phyloP scores from a whole-genome alignment of 78 protist genomes.

The Dictyostelium firmibasis region DNA sequence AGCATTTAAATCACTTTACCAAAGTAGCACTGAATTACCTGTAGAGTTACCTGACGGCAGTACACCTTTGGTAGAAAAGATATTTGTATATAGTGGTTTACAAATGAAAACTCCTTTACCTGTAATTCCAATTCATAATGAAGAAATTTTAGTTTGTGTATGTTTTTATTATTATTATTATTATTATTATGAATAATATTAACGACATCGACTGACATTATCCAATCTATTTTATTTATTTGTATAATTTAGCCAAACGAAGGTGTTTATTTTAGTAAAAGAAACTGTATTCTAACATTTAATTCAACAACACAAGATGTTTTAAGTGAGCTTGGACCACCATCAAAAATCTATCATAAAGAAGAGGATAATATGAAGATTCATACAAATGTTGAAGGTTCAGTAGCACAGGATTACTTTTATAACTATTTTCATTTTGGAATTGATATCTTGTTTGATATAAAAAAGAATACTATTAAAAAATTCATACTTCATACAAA shows the following conservation, averaged over 20 bases:
- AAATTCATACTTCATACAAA: constrained; percentile 93
- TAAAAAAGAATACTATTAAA: constrained; percentile 81
- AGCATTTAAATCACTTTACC: constrained; percentile 59
- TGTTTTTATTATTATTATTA: background rate
- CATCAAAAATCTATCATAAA: constrained; percentile 76
- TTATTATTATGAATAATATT: background rate
- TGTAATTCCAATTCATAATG: constrained; percentile 15
- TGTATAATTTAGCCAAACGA: background rate
- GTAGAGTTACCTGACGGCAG: constrained; percentile 88
- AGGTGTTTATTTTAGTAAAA: constrained; percentile 68
- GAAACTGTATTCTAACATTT: constrained; percentile 63
- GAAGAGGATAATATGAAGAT: constrained; percentile 86
- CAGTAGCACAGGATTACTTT: constrained; percentile 87
- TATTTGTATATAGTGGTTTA: constrained; percentile 70
- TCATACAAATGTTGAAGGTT: constrained; percentile 62
- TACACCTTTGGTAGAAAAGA: constrained; percentile 77
- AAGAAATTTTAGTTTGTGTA: constrained; percentile 57
- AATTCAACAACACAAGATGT: constrained; percentile 79
- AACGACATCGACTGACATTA: background rate
- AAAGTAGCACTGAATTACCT: constrained; percentile 60
- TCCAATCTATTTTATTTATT: no score
- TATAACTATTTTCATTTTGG: constrained; percentile 93
- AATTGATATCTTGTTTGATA: constrained; percentile 91
- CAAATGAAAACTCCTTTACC: constrained; percentile 42
- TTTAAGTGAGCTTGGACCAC: constrained; percentile 79